These are phyloP conservation scores for Fusarium sp. DNA, from an alignment of 2,329 filamentous ascomycete species.

Conservation along the genomic window DNA sequence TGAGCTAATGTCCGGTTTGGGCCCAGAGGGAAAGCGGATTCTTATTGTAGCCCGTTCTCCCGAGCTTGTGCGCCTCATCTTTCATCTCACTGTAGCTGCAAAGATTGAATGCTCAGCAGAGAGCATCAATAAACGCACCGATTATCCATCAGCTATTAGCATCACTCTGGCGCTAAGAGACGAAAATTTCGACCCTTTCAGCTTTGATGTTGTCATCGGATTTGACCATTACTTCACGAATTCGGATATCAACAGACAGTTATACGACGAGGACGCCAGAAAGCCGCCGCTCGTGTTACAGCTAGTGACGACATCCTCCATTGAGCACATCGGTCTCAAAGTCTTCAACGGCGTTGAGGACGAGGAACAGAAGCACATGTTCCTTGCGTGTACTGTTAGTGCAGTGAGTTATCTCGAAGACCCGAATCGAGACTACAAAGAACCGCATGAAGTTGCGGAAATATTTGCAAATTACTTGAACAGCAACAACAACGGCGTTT, in stretches of 20 bases:
- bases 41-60: slow-evolving; percentile 68
- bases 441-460: slow-evolving; percentile 64
- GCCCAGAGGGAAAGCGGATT: slow-evolving; percentile 61
- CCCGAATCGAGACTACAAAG: slow-evolving; percentile 56
- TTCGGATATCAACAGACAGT: slow-evolving; percentile 51
- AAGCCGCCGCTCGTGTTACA: slow-evolving; percentile 63
- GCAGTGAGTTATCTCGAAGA: slow-evolving; percentile 58
- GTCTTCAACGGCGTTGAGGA: slow-evolving; percentile 56
- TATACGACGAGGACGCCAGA: slow-evolving; percentile 32
- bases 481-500: slow-evolving; percentile 50
- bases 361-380: slow-evolving; percentile 63
- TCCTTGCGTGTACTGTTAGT: slow-evolving; percentile 57
- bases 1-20: slow-evolving; percentile 63
- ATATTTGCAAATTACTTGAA: slow-evolving; percentile 64
- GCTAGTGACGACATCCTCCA: slow-evolving; percentile 65
- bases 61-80: slow-evolving; percentile 66
- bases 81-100: slow-evolving; percentile 62
- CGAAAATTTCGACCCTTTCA: slow-evolving; percentile 56
- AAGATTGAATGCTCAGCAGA: slow-evolving; percentile 55
- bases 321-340: slow-evolving; percentile 69
- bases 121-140: slow-evolving; percentile 49
- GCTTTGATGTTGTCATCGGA: slow-evolving; percentile 67
- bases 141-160: slow-evolving; percentile 55
- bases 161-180: slow-evolving; percentile 62
- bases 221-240: slow-evolving; percentile 67